Evolutionary conservation across 345 rosid genomes (phyloP).

Genomic region (Schrenkiella parvula): DNA sequence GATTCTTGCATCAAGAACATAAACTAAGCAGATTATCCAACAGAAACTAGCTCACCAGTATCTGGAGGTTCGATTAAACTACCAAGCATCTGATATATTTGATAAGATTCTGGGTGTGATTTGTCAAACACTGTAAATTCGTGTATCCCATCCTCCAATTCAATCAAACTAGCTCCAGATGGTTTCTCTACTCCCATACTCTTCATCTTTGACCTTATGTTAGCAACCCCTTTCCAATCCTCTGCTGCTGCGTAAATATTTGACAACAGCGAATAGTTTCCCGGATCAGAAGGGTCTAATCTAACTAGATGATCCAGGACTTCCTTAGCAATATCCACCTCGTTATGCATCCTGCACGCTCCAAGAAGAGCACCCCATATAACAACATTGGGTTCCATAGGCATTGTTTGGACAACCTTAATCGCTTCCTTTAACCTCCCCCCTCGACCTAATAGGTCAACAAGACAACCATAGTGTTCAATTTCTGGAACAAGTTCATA

Average conservation of each 20-base stretch:
- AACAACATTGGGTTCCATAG: conserved; percentile 69
- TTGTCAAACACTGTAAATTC: conserved; percentile 59
- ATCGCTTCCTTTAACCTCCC: conserved; percentile 73
- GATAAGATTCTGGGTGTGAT: conserved; percentile 58
- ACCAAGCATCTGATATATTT: conserved; percentile 55
- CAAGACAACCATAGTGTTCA: conserved; percentile 87
- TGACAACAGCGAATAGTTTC: conserved; percentile 57
- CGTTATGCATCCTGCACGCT: conserved; percentile 68
- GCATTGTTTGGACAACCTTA: conserved; percentile 62
- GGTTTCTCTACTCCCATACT: conserved; percentile 50
- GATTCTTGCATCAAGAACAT: background rate
- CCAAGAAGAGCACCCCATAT: conserved; percentile 83
- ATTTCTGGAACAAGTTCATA: conserved; percentile 62
- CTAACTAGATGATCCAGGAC: conserved; percentile 42
- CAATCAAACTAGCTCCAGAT: conserved; percentile 70
- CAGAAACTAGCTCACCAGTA: conserved; percentile 27
- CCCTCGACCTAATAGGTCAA: conserved; percentile 79
- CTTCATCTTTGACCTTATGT: conserved; percentile 58
- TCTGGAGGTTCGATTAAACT: conserved; percentile 37
- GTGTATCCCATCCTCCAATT: conserved; percentile 54
- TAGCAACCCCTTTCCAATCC: conserved; percentile 68
- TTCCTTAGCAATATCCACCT: conserved; percentile 49
- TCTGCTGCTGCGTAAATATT: conserved; percentile 66
- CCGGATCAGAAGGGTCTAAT: conserved; percentile 49
- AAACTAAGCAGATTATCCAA: background rate